These are phyloP conservation scores for Primulina huaijiensis DNA, from an alignment of 257 asterid genomes.

Conservation along the genomic window DNA sequence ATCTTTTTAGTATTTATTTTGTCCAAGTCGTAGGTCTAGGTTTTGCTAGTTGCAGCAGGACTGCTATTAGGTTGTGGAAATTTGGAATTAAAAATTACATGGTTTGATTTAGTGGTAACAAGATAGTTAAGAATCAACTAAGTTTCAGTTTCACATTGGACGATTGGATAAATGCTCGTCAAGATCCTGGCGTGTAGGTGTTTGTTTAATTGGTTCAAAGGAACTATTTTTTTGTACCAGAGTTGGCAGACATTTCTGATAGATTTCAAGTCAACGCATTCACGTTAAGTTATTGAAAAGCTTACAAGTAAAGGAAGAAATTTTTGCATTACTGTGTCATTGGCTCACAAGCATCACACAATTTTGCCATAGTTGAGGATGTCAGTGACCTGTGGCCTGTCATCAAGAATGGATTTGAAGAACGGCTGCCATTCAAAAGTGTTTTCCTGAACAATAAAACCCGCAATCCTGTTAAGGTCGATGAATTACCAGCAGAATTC, in stretches of 20 bases:
- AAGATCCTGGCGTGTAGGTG: slow-evolving; percentile 5
- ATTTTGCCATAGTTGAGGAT: slow-evolving; percentile 82
- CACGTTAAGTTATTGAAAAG: not conserved
- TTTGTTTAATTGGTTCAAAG: slow-evolving; percentile 8
- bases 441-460: slow-evolving; percentile 87
- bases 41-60: not conserved
- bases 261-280: not conserved
- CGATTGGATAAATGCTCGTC: slow-evolving; percentile 6
- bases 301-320: not conserved
- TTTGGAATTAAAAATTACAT: not conserved
- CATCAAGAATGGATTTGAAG: slow-evolving; percentile 72
- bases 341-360: slow-evolving; percentile 18
- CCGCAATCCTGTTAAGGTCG: slow-evolving; percentile 80
- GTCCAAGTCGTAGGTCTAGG: not conserved
- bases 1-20: not conserved
- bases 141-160: slow-evolving; percentile 5
- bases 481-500: slow-evolving; percentile 78
- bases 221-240: slow-evolving; percentile 10
- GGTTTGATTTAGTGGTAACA: slow-evolving; percentile 7
- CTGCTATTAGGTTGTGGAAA: not conserved
- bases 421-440: slow-evolving; percentile 69
- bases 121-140: slow-evolving; percentile 5
- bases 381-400: slow-evolving; percentile 93
- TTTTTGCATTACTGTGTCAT: slow-evolving; percentile 1
- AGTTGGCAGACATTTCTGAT: slow-evolving; percentile 14